Evolutionary conservation across 345 rosid genomes (phyloP), one percentile per base, ranked within the genome.

Genomic region (Sonneratia caseolaris): DNA sequence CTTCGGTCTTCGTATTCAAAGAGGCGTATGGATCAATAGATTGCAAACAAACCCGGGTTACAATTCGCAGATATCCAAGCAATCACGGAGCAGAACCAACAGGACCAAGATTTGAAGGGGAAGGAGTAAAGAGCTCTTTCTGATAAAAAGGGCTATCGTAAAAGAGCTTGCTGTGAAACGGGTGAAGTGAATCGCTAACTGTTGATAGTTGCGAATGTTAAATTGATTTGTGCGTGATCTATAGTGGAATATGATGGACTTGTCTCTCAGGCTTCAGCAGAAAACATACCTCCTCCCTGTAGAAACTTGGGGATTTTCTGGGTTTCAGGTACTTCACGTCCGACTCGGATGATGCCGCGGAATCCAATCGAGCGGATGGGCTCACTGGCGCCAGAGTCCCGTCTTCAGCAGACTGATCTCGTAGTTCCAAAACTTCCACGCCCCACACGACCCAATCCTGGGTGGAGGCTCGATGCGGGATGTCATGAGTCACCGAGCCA

Each of bases 381-480:
- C 37, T 32, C 47, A 16, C 47, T 12, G n/a, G 77, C 53, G 36
- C 8, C 12, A 40, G 40, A 45, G 73, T 37, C 51, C 47, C 38
- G 62, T 70, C 43, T 9, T 74, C 64, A 0, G 77, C 76, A 71
- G 80, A 68, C 22, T 70, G 70, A 32, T 38, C 75, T 64, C 77
- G 68, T 47, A 82, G 79, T 82, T 86, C 91, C 16, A 88, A 74
- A n/a, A 89, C 72, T 53, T 86, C 89, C 38, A 93, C 92, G 19
- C 84, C 83, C 98, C 97, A 93, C 19, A 87, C 76, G 8, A 88
- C 51, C 79, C 94, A 91, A 3, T 84, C 88, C 71, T 91, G 90
- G 24, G 92, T 84, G 12, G 90, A 71, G 61, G 87, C 78, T 75
- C 91, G 71, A 6, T 85, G 84, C 45, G 98, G 90, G 64, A 76